Evolutionary conservation across 2,329 filamentous ascomycete species (phyloP).

Genomic region (Leptographium lundbergii): DNA sequence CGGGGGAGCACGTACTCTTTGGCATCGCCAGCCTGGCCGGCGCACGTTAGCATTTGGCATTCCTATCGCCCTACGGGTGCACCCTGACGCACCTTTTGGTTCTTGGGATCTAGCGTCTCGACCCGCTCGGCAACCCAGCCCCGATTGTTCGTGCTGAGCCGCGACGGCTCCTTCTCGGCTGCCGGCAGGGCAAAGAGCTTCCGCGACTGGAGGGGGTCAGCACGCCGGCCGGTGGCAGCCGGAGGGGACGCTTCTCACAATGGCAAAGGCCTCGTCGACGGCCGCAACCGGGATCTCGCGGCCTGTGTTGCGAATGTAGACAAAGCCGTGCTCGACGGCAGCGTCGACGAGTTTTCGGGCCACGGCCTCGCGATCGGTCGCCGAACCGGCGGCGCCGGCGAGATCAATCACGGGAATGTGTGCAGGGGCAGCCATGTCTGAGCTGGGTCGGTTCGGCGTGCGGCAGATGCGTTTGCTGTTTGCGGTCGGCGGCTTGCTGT

Average conservation of each 20-base stretch:
- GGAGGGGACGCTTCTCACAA: conserved; percentile 35
- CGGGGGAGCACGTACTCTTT: conserved; percentile 55
- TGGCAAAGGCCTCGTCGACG: conserved; percentile 58
- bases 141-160: conserved; percentile 68
- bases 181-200: conserved; percentile 59
- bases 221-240: too few species aligned
- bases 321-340: conserved; percentile 72
- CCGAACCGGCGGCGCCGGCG: conserved; percentile 27
- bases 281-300: conserved; percentile 52
- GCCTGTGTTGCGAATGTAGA: conserved; percentile 71
- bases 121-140: conserved; percentile 84
- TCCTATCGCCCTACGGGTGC: too few species aligned
- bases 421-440: conserved; percentile 17
- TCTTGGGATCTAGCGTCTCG: conserved; percentile 75
- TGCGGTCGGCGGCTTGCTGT: not conserved
- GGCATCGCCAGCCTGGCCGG: conserved; percentile 58
- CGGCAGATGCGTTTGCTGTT: not conserved
- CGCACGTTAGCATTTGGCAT: too few species aligned
- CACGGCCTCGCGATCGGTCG: conserved; percentile 22
- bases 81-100: conserved; percentile 50
- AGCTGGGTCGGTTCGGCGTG: not conserved
- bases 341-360: conserved; percentile 66
- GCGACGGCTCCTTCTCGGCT: conserved; percentile 61
- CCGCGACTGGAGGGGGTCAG: conserved; percentile 38
- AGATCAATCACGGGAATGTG: conserved; percentile 77